These are phyloP conservation scores for Coniferiporia weirii DNA, from an alignment of 1,284 basidiomycete genomes.

Conservation along the genomic window DNA sequence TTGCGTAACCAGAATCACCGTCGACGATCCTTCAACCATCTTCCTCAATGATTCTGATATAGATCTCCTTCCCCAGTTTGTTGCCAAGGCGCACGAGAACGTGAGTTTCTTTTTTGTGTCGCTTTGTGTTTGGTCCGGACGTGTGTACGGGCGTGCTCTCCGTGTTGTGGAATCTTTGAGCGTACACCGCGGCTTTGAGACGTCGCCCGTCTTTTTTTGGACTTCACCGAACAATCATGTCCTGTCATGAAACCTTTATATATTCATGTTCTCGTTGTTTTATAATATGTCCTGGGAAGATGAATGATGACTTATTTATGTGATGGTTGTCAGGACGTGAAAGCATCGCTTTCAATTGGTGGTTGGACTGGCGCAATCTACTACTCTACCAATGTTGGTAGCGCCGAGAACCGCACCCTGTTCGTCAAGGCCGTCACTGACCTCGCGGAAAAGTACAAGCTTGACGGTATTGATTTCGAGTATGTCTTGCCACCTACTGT, in stretches of 20 bases:
- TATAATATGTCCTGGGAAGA: no score
- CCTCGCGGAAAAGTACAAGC: conserved; percentile 57
- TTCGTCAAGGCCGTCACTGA: conserved; percentile 63
- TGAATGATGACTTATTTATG: conserved; percentile 6
- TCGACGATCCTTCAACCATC: conserved; percentile 38
- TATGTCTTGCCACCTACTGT: conserved; percentile 31
- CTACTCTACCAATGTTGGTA: conserved; percentile 74
- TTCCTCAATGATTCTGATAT: conserved; percentile 39
- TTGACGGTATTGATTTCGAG: conserved; percentile 89
- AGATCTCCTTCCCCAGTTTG: conserved; percentile 45
- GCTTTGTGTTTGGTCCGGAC: not conserved
- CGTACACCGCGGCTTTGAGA: no score
- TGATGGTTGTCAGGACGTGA: conserved; percentile 45
- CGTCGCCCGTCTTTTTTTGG: no score
- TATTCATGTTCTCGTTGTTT: not conserved
- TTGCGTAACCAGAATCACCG: conserved; percentile 38
- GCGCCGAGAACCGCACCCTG: conserved; percentile 50
- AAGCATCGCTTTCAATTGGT: conserved; percentile 76
- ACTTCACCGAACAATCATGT: no score
- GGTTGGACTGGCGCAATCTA: conserved; percentile 80
- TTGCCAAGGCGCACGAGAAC: conserved; percentile 47
- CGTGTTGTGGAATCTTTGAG: no score
- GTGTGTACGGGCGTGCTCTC: no score
- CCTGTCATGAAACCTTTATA: not conserved
- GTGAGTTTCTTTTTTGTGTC: conserved; percentile 30